phyloP scores from a whole-genome alignment of 2,329 filamentous ascomycete species.

The Aspergillus felis region DNA sequence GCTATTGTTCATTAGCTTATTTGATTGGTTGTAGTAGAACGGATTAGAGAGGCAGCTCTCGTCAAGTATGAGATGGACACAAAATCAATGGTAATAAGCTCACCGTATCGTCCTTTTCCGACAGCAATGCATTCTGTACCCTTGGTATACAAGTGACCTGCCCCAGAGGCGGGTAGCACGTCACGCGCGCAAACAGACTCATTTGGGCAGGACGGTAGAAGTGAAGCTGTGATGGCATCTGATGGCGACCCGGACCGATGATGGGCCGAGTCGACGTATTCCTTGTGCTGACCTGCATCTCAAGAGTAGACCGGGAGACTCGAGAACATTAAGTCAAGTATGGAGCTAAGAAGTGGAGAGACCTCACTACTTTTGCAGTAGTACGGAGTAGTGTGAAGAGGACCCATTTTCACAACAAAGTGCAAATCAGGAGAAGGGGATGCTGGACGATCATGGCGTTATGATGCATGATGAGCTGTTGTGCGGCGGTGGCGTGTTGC shows the following conservation, averaged over 20 bases:
- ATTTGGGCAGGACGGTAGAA: conserved; percentile 40
- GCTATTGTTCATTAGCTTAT: conserved; percentile 27
- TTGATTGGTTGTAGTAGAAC: background rate
- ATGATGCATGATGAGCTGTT: conserved; percentile 9
- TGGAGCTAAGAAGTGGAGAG: background rate
- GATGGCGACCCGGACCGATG: conserved; percentile 7
- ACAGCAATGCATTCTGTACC: conserved; percentile 25
- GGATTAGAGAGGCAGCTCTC: background rate
- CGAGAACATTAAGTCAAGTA: background rate
- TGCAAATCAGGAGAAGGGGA: background rate
- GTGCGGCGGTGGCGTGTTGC: conserved; percentile 8
- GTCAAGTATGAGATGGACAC: background rate
- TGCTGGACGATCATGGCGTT: conserved; percentile 1
- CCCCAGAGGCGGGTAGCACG: conserved; percentile 68
- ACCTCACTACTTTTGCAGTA: background rate
- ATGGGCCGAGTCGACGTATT: conserved; percentile 20
- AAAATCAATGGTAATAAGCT: background rate
- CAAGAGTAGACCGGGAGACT: background rate
- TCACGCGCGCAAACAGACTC: conserved; percentile 53
- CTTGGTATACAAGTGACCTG: conserved; percentile 63
- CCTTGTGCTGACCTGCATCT: conserved; percentile 12
- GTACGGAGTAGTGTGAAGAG: background rate
- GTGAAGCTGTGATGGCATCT: conserved; percentile 22
- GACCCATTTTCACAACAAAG: background rate
- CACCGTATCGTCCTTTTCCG: conserved; percentile 23